Base-by-base conservation (phyloP, 495 filamentous ascomycete genomes). In the Aspergillus steynii region DNA sequence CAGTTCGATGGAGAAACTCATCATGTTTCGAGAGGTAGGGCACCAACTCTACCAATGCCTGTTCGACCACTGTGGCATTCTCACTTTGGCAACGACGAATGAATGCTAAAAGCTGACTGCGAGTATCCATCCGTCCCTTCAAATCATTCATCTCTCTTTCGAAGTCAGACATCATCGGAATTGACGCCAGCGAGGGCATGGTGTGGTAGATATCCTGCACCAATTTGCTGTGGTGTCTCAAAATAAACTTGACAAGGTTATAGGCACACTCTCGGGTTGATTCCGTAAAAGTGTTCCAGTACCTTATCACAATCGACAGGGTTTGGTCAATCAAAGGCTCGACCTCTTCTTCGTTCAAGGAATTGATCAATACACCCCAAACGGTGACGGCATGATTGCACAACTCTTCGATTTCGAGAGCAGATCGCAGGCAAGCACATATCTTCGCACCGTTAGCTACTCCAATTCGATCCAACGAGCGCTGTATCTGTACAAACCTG, bases 371-470 rank as follows among this genome's bases (percentile, higher is more conserved):
- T 14, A 86, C 77, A 47, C 84, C 83, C 95, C 96, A 99, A 53
- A 91, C 90, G 10, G 82, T 83, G 70, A 98, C 93, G 2, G 91
- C 90, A 56, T 86, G 80, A 61, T 90, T 82, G 55, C 90, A 85
- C 28, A 98, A 80, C 28, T 88, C 84, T 46, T 86, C 80, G 15
- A 85, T 85, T 25, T 88, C 82, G 58, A 98, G 80, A 0, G 93
- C 92, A 26, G 92, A 91, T 62, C 95, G 88, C 15, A 97, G 80
- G 70, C 90, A 97, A 15, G 95, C 91, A 56, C 90, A 90, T 53
- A 97, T 91, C 88, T 95, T 54, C 8, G 25, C 6, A 12, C 34
- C 25, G 5, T 69, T 58, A 71, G 20, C 46, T 29, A 32, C 60
- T 47, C 42, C 63, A 28, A 25, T 25, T 2, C 46, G 5, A 28